A percentile compares a stretch with the other conserved stretches of the same genome.
Conservation (phyloP, 306 rosid species). For the Boehmeria nivea region DNA sequence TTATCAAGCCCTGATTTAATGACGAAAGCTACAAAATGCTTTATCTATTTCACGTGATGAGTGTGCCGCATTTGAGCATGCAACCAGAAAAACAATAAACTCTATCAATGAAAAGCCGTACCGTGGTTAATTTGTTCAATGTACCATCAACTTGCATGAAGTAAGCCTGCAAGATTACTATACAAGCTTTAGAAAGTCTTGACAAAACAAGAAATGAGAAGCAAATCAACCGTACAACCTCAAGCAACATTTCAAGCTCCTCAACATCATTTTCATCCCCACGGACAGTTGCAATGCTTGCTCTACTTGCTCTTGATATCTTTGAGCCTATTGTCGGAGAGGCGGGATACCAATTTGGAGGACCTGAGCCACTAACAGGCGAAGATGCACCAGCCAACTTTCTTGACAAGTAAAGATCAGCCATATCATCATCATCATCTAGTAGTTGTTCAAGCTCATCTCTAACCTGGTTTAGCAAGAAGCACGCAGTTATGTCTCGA, state of each 20-base stretch:
- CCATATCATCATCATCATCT: slow-evolving; percentile 96
- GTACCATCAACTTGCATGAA: slow-evolving; percentile 83
- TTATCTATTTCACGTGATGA: not conserved
- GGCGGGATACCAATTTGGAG: slow-evolving; percentile 44
- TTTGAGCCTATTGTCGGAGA: slow-evolving; percentile 65
- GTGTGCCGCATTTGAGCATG: not conserved
- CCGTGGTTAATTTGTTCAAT: slow-evolving; percentile 61
- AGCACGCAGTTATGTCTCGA: not conserved
- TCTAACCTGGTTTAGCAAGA: slow-evolving; percentile 44
- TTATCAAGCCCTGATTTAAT: not conserved
- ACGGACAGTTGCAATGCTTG: slow-evolving; percentile 52
- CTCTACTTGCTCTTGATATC: slow-evolving; percentile 80
- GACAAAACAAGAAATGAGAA: slow-evolving; percentile 5
- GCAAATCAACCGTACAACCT: slow-evolving; percentile 39
- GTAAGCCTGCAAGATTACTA: slow-evolving; percentile 58
- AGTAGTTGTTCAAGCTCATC: slow-evolving; percentile 93
- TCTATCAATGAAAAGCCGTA: slow-evolving; percentile 20
- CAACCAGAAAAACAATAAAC: not conserved
- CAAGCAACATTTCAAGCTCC: slow-evolving; percentile 86
- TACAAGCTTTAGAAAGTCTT: slow-evolving; percentile 13
- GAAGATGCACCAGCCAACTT: slow-evolving; percentile 62
- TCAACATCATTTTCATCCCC: slow-evolving; percentile 75
- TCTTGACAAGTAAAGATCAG: slow-evolving; percentile 91
- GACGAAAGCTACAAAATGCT: not conserved
- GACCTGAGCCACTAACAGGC: slow-evolving; percentile 63